Conservation (phyloP, 2,329 filamentous ascomycete species). For the Colletotrichum orbiculare region DNA sequence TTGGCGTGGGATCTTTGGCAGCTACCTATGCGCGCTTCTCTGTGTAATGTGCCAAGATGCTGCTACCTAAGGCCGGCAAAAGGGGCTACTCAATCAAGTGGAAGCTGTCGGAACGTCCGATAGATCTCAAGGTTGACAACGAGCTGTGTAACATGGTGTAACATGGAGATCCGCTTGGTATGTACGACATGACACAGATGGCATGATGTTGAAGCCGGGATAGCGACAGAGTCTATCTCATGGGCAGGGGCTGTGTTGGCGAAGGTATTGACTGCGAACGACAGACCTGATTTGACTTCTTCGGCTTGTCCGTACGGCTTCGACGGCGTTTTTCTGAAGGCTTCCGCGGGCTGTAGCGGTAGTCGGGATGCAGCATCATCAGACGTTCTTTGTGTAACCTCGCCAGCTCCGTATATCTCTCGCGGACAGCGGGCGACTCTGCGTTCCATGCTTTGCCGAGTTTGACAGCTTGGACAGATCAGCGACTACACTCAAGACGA, state of each 20-base stretch:
- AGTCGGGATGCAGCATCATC: slow-evolving; percentile 47
- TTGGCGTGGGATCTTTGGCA: too few species aligned
- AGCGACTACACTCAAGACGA: background rate
- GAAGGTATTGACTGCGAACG: background rate
- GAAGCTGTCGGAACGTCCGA: too few species aligned
- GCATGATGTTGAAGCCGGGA: too few species aligned
- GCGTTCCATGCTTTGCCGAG: slow-evolving; percentile 44
- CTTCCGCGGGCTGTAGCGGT: slow-evolving; percentile 53
- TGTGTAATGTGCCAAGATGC: too few species aligned
- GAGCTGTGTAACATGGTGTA: too few species aligned
- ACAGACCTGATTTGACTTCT: slow-evolving; percentile 6
- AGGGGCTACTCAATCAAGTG: too few species aligned
- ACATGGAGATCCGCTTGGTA: background rate
- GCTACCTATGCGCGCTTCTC: too few species aligned
- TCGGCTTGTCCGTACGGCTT: slow-evolving; percentile 8
- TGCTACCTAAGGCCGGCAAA: too few species aligned
- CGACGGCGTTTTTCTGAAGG: slow-evolving; percentile 40
- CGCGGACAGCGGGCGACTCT: slow-evolving; percentile 39
- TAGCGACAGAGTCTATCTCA: background rate
- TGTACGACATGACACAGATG: too few species aligned
- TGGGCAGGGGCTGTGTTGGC: background rate
- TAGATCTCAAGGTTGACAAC: too few species aligned
- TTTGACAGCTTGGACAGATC: slow-evolving; percentile 40
- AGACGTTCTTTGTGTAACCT: slow-evolving; percentile 42
- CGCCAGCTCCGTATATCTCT: slow-evolving; percentile 33